Base-by-base conservation (phyloP, 2,329 filamentous ascomycete species). In the Sporothrix pseudoabietina region DNA sequence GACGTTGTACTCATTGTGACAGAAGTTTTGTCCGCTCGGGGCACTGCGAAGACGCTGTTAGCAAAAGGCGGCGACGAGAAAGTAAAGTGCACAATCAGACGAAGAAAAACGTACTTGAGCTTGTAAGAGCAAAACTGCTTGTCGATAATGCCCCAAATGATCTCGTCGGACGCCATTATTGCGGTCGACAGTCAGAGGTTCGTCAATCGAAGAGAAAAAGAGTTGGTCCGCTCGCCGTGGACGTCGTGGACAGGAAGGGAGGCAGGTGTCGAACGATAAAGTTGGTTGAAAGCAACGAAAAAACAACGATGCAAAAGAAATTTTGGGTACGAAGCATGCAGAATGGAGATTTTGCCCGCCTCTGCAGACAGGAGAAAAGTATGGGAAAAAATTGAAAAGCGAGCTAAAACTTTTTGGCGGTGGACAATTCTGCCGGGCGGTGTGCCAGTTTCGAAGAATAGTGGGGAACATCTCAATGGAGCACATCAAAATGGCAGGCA, bases 141-240 rank as follows among this genome's bases (percentile, higher is more conserved):
- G 83, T 97, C 97, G 78, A 98, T 97, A 73, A 98, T 93, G 82
- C 94, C 91, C 96, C 96, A 99, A 76, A 98, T 91, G 77, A 98
- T 97, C 83, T 98, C 95, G 86, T 98, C 95, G 76, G 94, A 97
- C 74, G 93, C 90, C 92, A 96, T 97, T n/a, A 41, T 41, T 14
- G 26, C 10, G 26, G 6, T 16, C 65, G 49, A 7, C n/a, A 44
- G 39, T 59, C 26, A 26, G n/a, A 10, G 16, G 22, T 3, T 19
- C 32, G 61, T 26, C n/a, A 26, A 19, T 71, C 47, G 6, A 41
- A 22, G 30, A 16, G n/a, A 35, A 22, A 32, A 35, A 35, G 35
- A 35, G 26, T 52, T 44, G 65, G 14, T 52, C 30, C 65, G 44
- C 44, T 68, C 6, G 59, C 44, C 26, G 57, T 61, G 35, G 19